phyloP scores from a whole-genome alignment of 2,329 filamentous ascomycete species.

The Penicillium sumatraense region DNA sequence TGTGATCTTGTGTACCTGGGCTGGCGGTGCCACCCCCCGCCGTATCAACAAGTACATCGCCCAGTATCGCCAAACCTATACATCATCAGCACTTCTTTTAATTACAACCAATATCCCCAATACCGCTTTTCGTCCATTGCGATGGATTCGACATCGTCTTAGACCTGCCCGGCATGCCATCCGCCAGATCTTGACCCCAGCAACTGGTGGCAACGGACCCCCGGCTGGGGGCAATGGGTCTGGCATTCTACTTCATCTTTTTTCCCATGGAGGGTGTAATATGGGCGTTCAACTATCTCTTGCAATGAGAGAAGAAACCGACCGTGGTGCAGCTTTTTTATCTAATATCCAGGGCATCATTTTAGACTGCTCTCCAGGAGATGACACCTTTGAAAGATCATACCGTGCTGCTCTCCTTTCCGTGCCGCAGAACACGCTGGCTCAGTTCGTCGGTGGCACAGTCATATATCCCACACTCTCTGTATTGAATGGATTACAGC shows the following conservation, averaged over 20 bases:
- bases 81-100: constrained; percentile 25
- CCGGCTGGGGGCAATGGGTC: neutral
- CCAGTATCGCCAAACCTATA: constrained; percentile 25
- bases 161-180: constrained; percentile 24
- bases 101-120: constrained; percentile 25
- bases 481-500: constrained; percentile 17
- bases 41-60: constrained; percentile 32
- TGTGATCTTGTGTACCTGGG: constrained; percentile 32
- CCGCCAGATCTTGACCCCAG: constrained; percentile 14
- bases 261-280: constrained; percentile 29
- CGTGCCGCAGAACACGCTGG: constrained; percentile 8
- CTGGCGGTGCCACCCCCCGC: constrained; percentile 32
- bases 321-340: constrained; percentile 2
- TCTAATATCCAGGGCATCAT: constrained; percentile 17
- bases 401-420: constrained; percentile 21
- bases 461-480: constrained; percentile 23
- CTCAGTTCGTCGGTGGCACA: constrained; percentile 14
- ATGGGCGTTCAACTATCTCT: constrained; percentile 25
- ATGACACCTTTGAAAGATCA: constrained; percentile 19
- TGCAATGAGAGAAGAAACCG: constrained; percentile 20
- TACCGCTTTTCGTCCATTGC: constrained; percentile 20
- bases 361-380: constrained; percentile 29
- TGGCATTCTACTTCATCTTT: constrained; percentile 26
- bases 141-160: constrained; percentile 20
- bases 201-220: neutral